Conservation (phyloP, 768 basidiomycete genomes). For the Tricholoma flavovirens region DNA sequence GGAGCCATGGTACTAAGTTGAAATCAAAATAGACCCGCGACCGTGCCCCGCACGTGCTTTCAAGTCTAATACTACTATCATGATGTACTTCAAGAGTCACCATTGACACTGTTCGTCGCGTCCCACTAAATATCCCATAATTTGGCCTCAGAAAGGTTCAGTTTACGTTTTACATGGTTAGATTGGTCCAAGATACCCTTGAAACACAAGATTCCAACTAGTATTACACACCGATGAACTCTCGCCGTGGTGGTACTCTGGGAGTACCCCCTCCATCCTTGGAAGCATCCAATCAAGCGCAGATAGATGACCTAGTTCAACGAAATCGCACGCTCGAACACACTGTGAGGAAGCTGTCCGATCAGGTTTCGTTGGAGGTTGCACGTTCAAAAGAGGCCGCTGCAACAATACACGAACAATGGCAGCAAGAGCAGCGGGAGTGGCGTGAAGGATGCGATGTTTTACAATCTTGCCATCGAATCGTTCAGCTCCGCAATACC, state of each 20-base stretch:
- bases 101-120: no score
- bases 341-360: conserved; percentile 47
- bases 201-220: neutral
- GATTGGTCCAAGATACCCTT: neutral
- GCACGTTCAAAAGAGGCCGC: conserved; percentile 37
- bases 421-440: conserved; percentile 46
- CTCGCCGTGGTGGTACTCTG: conserved; percentile 15
- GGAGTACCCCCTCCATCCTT: conserved; percentile 35
- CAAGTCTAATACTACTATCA: no score
- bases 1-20: conserved; percentile 44
- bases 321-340: conserved; percentile 61
- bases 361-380: conserved; percentile 40
- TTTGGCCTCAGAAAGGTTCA: neutral
- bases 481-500: conserved; percentile 55
- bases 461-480: conserved; percentile 56
- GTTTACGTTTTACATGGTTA: neutral
- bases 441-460: conserved; percentile 63
- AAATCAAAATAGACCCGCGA: neutral
- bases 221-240: conserved; percentile 9
- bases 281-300: conserved; percentile 55
- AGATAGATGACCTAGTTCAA: conserved; percentile 71
- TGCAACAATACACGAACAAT: conserved; percentile 39
- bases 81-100: no score
- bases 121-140: neutral
- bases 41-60: neutral